Percentiles rank a stretch among this genome's conserved stretches.
Evolutionary conservation across 2,329 filamentous ascomycete species (phyloP).

Genomic region (Hymenoscyphus fraxineus): DNA sequence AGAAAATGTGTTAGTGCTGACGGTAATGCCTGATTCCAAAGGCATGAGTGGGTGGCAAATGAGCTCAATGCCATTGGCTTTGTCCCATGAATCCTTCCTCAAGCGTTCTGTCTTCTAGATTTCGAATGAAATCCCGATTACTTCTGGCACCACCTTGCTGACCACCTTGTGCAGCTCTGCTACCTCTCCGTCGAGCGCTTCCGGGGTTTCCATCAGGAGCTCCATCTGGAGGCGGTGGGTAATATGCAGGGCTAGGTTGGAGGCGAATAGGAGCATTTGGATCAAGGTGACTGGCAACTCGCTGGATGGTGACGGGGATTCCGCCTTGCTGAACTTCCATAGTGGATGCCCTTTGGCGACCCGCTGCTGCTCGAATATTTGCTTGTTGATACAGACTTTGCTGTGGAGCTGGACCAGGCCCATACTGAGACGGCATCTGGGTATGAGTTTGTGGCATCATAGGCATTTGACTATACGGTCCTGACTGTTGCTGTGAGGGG

Average conservation of each 20-base stretch:
- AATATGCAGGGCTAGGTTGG: conserved; percentile 95
- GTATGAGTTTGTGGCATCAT: conserved; percentile 60
- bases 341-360: conserved; percentile 85
- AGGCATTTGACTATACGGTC: conserved; percentile 67
- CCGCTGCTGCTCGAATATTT: conserved; percentile 59
- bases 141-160: conserved; percentile 45
- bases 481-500: conserved; percentile 68
- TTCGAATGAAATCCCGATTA: conserved; percentile 89
- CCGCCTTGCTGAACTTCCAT: conserved; percentile 94
- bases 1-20: conserved; percentile 12
- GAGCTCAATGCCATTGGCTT: conserved; percentile 62
- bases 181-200: conserved; percentile 69
- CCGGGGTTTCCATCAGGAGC: conserved; percentile 58
- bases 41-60: conserved; percentile 5
- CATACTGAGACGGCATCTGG: conserved; percentile 66
- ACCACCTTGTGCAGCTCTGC: conserved; percentile 60
- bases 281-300: conserved; percentile 93
- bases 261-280: conserved; percentile 89
- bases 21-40: conserved; percentile 19
- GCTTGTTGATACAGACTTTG: conserved; percentile 73
- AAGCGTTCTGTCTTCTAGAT: conserved; percentile 86
- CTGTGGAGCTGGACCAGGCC: conserved; percentile 43
- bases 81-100: conserved; percentile 85
- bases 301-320: conserved; percentile 86
- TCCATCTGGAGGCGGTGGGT: conserved; percentile 85